Conservation (phyloP, 2,329 filamentous ascomycete genomes). For the Botryotinia calthae region DNA sequence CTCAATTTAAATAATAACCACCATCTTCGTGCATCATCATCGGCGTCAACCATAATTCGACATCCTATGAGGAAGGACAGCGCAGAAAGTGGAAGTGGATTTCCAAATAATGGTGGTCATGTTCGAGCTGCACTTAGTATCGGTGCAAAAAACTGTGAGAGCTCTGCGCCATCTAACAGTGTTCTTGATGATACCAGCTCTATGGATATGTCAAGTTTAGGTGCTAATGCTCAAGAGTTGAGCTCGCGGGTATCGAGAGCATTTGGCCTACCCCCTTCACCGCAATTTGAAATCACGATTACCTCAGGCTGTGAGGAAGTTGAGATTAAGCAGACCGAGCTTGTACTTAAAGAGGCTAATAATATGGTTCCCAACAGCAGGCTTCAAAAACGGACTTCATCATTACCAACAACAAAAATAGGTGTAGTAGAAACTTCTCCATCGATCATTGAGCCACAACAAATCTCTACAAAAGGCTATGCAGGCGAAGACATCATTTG, state of each 20-base stretch:
- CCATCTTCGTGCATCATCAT: conserved; percentile 26
- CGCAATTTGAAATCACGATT: conserved; percentile 25
- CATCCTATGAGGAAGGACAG: conserved; percentile 11
- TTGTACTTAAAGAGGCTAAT: neutral
- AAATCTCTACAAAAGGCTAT: neutral
- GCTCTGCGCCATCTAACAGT: neutral
- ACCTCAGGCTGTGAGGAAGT: neutral
- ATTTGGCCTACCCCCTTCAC: conserved; percentile 29
- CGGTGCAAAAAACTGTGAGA: neutral
- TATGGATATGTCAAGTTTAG: conserved; percentile 27
- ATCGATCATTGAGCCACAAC: neutral
- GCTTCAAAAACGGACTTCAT: conserved; percentile 1
- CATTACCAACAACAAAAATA: neutral
- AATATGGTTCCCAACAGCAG: neutral
- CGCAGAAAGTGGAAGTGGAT: neutral
- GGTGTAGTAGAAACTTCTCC: neutral
- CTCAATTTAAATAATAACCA: conserved; percentile 16
- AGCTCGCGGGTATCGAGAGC: conserved; percentile 32
- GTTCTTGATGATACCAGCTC: conserved; percentile 18
- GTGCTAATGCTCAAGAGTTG: conserved; percentile 30
- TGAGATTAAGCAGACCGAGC: neutral
- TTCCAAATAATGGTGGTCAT: neutral
- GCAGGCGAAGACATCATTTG: neutral
- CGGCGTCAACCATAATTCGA: conserved; percentile 22
- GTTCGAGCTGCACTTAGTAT: neutral